These are phyloP conservation scores for Hypomontagnella monticulosa DNA, from an alignment of 495 filamentous ascomycete genomes.

Conservation along the genomic window DNA sequence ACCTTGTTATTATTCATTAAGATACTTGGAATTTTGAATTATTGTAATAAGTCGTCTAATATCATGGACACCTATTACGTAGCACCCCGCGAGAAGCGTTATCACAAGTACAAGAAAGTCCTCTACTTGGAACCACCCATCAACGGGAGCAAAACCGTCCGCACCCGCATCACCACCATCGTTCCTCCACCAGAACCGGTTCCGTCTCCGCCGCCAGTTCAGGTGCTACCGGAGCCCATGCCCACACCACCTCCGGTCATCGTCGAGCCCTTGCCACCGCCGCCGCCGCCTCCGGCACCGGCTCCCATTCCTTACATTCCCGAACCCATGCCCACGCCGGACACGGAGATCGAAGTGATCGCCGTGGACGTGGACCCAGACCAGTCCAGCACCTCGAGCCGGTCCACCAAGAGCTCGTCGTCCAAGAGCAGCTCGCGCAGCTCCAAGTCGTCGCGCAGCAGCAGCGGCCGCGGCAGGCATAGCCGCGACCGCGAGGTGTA, in stretches of 20 bases:
- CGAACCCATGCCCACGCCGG: conserved; percentile 31
- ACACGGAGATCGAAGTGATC: conserved; percentile 60
- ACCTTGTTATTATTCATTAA: background rate
- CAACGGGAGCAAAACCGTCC: conserved; percentile 50
- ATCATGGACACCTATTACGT: conserved; percentile 44
- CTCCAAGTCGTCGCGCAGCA: conserved; percentile 39
- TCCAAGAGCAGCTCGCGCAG: conserved; percentile 42
- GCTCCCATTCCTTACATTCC: conserved; percentile 23
- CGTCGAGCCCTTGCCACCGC: conserved; percentile 43
- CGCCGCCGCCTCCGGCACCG: conserved; percentile 35
- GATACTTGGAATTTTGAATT: too few species aligned
- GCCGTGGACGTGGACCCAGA: conserved; percentile 61
- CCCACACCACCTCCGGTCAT: conserved; percentile 43
- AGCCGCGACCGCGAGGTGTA: conserved; percentile 54
- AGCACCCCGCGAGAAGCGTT: conserved; percentile 44
- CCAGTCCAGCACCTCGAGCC: conserved; percentile 32
- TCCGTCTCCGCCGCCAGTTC: conserved; percentile 41
- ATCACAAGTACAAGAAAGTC: conserved; percentile 54
- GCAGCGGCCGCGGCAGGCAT: conserved; percentile 32
- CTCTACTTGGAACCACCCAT: conserved; percentile 57
- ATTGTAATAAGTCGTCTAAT: conserved; percentile 26
- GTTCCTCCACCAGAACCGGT: conserved; percentile 48
- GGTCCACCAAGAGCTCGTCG: conserved; percentile 40
- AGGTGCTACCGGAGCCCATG: conserved; percentile 7
- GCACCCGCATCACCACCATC: conserved; percentile 55